Evolutionary conservation across 2,329 filamentous ascomycete species (phyloP).

Genomic region (Neoascochyta sp.): DNA sequence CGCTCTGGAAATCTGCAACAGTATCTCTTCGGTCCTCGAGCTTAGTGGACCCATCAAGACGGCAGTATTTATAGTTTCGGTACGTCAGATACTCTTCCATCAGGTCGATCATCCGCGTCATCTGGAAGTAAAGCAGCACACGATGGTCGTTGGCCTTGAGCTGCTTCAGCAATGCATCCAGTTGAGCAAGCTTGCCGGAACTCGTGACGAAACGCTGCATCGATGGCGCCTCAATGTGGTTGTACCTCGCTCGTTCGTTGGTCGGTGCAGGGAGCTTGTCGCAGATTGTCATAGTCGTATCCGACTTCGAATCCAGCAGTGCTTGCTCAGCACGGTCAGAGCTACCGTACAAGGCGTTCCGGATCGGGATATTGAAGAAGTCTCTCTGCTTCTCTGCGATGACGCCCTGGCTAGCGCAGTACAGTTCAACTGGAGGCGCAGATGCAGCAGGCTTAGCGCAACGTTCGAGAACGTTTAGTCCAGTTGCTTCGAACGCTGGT

Average conservation of each 20-base stretch:
- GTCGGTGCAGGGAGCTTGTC: slow-evolving; percentile 73
- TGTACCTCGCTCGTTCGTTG: slow-evolving; percentile 79
- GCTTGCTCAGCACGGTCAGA: slow-evolving; percentile 63
- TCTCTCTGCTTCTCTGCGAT: slow-evolving; percentile 64
- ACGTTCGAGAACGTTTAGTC: slow-evolving; percentile 74
- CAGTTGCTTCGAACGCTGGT: slow-evolving; percentile 61
- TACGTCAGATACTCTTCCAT: slow-evolving; percentile 99
- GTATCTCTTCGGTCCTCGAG: slow-evolving; percentile 95
- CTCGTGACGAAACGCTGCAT: slow-evolving; percentile 98
- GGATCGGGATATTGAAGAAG: slow-evolving; percentile 74
- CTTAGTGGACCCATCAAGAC: slow-evolving; percentile 94
- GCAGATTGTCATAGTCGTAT: slow-evolving; percentile 60
- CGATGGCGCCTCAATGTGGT: slow-evolving; percentile 85
- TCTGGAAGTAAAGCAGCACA: slow-evolving; percentile 98
- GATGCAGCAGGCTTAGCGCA: slow-evolving; percentile 74
- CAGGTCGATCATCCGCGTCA: slow-evolving; percentile 99
- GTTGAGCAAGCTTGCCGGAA: slow-evolving; percentile 88
- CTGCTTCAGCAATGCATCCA: slow-evolving; percentile 81
- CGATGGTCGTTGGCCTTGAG: slow-evolving; percentile 91
- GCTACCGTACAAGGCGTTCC: slow-evolving; percentile 69
- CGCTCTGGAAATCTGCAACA: slow-evolving; percentile 92
- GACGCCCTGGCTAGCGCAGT: slow-evolving; percentile 64
- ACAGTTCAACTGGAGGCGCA: slow-evolving; percentile 80
- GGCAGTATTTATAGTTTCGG: slow-evolving; percentile 98
- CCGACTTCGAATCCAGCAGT: slow-evolving; percentile 69